Evolutionary conservation across 495 filamentous ascomycete species (phyloP).

Genomic region (Aspergillus wentii): DNA sequence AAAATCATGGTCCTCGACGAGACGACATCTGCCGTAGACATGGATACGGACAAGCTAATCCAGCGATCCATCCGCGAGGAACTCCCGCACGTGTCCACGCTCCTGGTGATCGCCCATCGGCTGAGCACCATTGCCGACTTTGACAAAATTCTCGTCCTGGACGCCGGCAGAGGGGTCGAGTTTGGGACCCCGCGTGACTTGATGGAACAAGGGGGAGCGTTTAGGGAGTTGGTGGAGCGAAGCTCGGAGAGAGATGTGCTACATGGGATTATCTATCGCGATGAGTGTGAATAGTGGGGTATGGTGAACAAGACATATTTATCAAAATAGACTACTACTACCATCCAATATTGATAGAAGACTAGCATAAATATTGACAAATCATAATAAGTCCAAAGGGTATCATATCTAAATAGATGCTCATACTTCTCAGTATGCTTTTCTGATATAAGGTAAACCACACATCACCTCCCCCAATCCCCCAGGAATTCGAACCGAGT

Average conservation of each 20-base stretch:
- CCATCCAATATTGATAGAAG: no score
- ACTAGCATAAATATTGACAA: no score
- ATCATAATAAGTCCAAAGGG: no score
- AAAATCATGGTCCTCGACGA: conserved; percentile 89
- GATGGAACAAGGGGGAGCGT: conserved; percentile 54
- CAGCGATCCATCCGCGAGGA: conserved; percentile 78
- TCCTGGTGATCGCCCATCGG: conserved; percentile 86
- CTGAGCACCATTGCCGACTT: conserved; percentile 84
- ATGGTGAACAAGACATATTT: no score
- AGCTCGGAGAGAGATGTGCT: conserved; percentile 66
- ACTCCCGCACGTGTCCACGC: conserved; percentile 65
- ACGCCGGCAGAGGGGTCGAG: conserved; percentile 69
- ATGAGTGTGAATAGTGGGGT: no score
- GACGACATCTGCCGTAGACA: conserved; percentile 84
- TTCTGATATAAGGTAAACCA: no score
- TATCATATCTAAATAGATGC: no score
- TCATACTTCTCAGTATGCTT: no score
- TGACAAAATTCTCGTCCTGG: conserved; percentile 77
- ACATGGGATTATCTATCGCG: conserved; percentile 44
- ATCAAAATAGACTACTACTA: no score
- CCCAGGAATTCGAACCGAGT: no score
- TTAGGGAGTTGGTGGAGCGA: conserved; percentile 68
- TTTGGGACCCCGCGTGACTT: conserved; percentile 67
- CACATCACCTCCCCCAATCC: no score
- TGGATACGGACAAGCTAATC: conserved; percentile 77